Base-by-base conservation (phyloP, 2,329 filamentous ascomycete genomes). In the Lecanicillium sp. region DNA sequence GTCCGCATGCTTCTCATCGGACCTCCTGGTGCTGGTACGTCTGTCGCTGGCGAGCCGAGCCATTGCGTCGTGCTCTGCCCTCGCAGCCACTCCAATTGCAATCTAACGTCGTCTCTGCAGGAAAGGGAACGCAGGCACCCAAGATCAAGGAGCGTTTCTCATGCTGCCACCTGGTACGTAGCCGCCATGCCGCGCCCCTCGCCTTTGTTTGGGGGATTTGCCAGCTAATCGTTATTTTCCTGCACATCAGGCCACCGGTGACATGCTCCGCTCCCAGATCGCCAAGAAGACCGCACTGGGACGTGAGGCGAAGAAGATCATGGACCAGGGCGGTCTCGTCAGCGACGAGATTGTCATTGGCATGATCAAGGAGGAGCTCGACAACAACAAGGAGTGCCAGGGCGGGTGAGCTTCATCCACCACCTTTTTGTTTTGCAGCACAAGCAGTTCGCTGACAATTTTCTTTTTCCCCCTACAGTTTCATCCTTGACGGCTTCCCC, bases 291-390 rank as follows among this genome's bases (percentile, higher is more conserved):
- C 92, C 42, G 68, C 85, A 44, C 80, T 98, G 49, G 92, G 92
- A 53, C 79, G 85, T 60, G 88, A 96, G 72, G 92, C 92, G 50
- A 98, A 98, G 82, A 97, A 97, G 81, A 98, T 98, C 66, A 98
- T 98, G 92, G 92, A 98, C 61, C 84, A 90, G 62, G 92, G 92
- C 55, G 90, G 90, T 52, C 80, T 98, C 43, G 92, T 98, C 62
- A 94, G 88, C 65, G 92, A 98, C 66, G 90, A 97, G 61, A 98
- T 98, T 61, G 90, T 98, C 78, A 86, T 98, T 65, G 88, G 90
- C 67, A 98, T 98, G 92, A 98, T 98, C 73, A 90, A 92, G 79
- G 85, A 83, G 62, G 90, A 98, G 75, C 77, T 98, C 37, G 85
- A 94, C 57, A 84, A 76, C 68, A 98, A 98, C 73, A 68, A 77